phyloP scores from a whole-genome alignment of 2,329 filamentous ascomycete species.

The Sordariomycetes sp. region DNA sequence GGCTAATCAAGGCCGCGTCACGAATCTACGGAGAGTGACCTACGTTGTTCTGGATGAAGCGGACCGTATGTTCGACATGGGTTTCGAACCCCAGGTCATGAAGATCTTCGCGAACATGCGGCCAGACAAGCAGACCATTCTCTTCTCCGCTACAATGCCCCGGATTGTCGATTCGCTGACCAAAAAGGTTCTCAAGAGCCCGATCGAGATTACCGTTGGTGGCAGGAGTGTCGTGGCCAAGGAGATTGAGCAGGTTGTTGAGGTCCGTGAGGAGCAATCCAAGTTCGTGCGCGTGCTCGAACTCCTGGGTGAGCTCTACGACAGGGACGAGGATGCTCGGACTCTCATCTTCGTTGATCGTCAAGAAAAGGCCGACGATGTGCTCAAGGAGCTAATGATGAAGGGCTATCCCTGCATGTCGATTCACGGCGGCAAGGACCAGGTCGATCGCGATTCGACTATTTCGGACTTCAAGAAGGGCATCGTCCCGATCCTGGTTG shows the following conservation, averaged over 20 bases:
- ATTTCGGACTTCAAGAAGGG: conserved; percentile 92
- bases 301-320: conserved; percentile 78
- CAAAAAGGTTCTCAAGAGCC: conserved; percentile 76
- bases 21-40: conserved; percentile 78
- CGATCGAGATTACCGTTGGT: conserved; percentile 87
- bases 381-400: conserved; percentile 67
- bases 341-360: conserved; percentile 87
- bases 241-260: conserved; percentile 89
- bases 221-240: conserved; percentile 79
- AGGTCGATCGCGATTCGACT: conserved; percentile 84
- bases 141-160: conserved; percentile 96
- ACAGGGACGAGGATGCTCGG: conserved; percentile 80
- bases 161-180: conserved; percentile 85
- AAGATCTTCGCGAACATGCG: conserved; percentile 90
- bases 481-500: conserved; percentile 80
- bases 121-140: conserved; percentile 84
- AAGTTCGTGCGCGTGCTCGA: conserved; percentile 83
- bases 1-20: conserved; percentile 88
- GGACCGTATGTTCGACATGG: conserved; percentile 99
- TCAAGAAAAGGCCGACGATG: conserved; percentile 79
- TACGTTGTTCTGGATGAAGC: conserved; percentile 96
- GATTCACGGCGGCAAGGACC: conserved; percentile 89
- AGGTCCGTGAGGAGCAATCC: conserved; percentile 70
- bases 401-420: conserved; percentile 89
- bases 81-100: conserved; percentile 96